Evolutionary conservation across 2,329 filamentous ascomycete genomes (phyloP).

Genomic region (Chaetothyriales sp.): DNA sequence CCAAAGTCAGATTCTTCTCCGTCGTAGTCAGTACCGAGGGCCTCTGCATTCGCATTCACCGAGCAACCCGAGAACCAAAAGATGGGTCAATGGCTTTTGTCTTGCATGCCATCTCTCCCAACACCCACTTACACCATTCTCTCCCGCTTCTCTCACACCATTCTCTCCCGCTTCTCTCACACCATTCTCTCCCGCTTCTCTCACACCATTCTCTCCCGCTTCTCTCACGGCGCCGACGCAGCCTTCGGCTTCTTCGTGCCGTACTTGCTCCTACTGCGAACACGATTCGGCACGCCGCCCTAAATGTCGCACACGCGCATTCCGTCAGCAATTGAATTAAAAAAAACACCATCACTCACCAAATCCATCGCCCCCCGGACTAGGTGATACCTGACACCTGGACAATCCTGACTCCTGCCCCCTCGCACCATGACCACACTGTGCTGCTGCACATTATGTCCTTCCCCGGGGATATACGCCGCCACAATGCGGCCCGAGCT

Average conservation of each 20-base stretch:
- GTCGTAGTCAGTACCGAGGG: too few relatives aligned
- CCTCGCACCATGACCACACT: constrained; percentile 93
- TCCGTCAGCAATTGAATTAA: constrained; percentile 17
- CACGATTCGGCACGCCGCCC: constrained; percentile 79
- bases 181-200: not conserved
- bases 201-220: not conserved
- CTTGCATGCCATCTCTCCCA: too few relatives aligned
- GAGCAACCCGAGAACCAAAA: too few relatives aligned
- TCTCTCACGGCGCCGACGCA: constrained; percentile 28
- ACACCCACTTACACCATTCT: not conserved
- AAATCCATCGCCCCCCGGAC: constrained; percentile 85
- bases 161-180: not conserved
- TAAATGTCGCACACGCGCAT: constrained; percentile 27
- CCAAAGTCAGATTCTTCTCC: too few relatives aligned
- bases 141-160: not conserved
- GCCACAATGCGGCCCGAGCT: constrained; percentile 78
- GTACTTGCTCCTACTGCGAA: constrained; percentile 84
- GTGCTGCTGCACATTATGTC: constrained; percentile 98
- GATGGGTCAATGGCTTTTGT: too few relatives aligned
- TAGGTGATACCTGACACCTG: constrained; percentile 91
- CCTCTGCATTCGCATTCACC: too few relatives aligned
- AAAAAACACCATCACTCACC: constrained; percentile 43
- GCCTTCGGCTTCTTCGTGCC: constrained; percentile 98
- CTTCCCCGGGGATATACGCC: constrained; percentile 92
- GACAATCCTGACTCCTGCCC: constrained; percentile 89